Evolutionary conservation across 805 yeast genomes (phyloP).

Genomic region (Jamesozyma jinghongensis): DNA sequence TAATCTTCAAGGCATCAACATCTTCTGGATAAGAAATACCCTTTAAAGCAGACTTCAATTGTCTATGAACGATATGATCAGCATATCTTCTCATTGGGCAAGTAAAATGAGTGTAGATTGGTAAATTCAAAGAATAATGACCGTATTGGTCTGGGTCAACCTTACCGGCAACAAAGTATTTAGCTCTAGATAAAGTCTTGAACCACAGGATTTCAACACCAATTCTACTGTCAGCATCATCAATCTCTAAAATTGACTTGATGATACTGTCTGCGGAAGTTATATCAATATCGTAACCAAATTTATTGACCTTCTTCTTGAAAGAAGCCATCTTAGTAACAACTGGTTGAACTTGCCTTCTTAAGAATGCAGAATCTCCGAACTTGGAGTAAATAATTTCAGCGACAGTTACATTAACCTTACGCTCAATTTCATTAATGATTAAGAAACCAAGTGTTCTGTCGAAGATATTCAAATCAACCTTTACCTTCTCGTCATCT

Average conservation of each 20-base stretch:
- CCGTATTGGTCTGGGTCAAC: conserved; percentile 68
- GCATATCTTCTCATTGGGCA: conserved; percentile 88
- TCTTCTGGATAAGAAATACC: conserved; percentile 41
- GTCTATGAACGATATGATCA: conserved; percentile 88
- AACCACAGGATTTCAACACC: conserved; percentile 71
- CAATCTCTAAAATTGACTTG: conserved; percentile 55
- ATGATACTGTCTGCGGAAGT: conserved; percentile 63
- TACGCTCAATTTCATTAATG: conserved; percentile 66
- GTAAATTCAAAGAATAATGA: conserved; percentile 74
- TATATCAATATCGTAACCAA: conserved; percentile 66
- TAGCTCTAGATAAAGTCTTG: conserved; percentile 79
- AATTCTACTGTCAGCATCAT: conserved; percentile 52
- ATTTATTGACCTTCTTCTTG: conserved; percentile 55
- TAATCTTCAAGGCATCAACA: conserved; percentile 62
- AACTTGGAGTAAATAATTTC: conserved; percentile 63
- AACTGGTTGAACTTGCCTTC: conserved; percentile 83
- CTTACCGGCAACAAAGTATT: conserved; percentile 81
- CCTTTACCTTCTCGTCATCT: conserved; percentile 75
- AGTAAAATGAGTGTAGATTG: conserved; percentile 88
- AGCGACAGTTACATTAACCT: conserved; percentile 80
- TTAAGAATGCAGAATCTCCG: conserved; percentile 74
- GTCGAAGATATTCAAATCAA: conserved; percentile 65
- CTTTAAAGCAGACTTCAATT: conserved; percentile 58
- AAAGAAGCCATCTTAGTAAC: conserved; percentile 72
- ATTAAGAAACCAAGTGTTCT: conserved; percentile 47